These are phyloP conservation scores for Penicillium sp. DNA, from an alignment of 2,329 filamentous ascomycete genomes.

Conservation along the genomic window DNA sequence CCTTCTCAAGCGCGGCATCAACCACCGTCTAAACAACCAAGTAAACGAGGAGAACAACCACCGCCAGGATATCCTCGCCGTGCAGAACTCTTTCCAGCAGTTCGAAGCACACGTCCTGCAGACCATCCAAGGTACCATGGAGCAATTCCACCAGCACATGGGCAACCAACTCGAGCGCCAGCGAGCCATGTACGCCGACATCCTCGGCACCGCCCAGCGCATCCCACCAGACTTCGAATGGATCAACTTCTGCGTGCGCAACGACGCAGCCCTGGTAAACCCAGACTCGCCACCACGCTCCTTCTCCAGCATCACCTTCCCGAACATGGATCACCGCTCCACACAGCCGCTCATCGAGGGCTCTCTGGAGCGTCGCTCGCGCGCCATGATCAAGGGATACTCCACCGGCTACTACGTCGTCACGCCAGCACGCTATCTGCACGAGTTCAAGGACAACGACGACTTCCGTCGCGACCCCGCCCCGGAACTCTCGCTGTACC, in stretches of 20 bases:
- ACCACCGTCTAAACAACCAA: conserved; percentile 84
- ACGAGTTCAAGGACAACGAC: conserved; percentile 95
- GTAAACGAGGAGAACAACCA: conserved; percentile 95
- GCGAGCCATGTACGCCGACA: conserved; percentile 77
- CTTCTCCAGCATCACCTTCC: conserved; percentile 72
- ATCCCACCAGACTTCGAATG: conserved; percentile 88
- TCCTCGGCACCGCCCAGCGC: conserved; percentile 71
- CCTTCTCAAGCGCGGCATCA: conserved; percentile 74
- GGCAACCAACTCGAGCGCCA: conserved; percentile 78
- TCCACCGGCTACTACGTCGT: conserved; percentile 85
- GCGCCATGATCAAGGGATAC: conserved; percentile 77
- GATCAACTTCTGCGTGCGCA: conserved; percentile 75
- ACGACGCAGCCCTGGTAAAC: conserved; percentile 71
- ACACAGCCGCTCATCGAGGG: conserved; percentile 86
- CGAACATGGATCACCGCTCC: conserved; percentile 79
- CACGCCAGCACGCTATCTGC: conserved; percentile 81
- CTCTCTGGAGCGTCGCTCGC: conserved; percentile 83
- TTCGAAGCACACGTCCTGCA: conserved; percentile 86
- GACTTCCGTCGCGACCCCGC: conserved; percentile 56
- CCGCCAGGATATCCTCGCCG: conserved; percentile 80
- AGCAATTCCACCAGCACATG: conserved; percentile 77
- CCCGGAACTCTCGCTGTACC: conserved; percentile 85
- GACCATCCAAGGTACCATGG: conserved; percentile 77
- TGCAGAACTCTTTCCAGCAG: conserved; percentile 84
- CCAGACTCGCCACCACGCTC: conserved; percentile 70